A percentile compares a stretch with the other conserved stretches of the same genome.
Conservation (phyloP, 768 basidiomycete genomes). For the Boletus pseudopeckii region DNA sequence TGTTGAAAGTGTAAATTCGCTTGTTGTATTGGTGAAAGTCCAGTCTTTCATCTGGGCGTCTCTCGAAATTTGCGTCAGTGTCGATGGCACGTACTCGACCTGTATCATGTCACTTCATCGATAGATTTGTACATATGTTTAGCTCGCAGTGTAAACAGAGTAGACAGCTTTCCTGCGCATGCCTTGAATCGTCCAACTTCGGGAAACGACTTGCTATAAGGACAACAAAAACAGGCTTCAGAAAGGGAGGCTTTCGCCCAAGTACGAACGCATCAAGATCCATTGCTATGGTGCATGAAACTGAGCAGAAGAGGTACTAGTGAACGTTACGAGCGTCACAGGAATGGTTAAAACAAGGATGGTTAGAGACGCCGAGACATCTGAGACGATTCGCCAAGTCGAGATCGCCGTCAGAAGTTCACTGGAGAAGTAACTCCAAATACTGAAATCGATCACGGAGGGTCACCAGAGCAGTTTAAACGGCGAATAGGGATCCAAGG, state of each 20-base stretch:
- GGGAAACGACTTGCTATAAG: background rate
- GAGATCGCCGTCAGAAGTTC: background rate
- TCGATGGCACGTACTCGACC: too few relatives aligned
- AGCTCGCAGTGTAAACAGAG: background rate
- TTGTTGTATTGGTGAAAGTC: background rate
- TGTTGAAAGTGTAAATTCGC: background rate
- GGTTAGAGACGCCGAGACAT: background rate
- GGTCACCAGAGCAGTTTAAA: background rate
- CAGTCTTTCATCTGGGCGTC: too few relatives aligned
- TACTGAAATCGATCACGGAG: background rate
- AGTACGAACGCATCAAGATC: too few relatives aligned
- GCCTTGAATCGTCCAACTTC: background rate
- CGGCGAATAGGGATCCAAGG: background rate
- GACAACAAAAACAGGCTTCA: background rate
- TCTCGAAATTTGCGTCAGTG: too few relatives aligned
- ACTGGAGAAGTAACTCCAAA: background rate
- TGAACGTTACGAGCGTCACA: background rate
- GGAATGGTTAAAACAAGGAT: too few relatives aligned
- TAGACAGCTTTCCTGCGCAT: background rate
- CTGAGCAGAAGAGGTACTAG: background rate
- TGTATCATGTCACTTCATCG: background rate
- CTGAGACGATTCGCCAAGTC: background rate
- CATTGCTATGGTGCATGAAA: background rate
- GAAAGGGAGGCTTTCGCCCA: background rate
- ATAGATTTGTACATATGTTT: too few relatives aligned